Percentiles rank a stretch among this genome's conserved stretches.
Evolutionary conservation across 2,329 filamentous ascomycete genomes (phyloP).

Genomic region (Emergomyces pasteurianus): DNA sequence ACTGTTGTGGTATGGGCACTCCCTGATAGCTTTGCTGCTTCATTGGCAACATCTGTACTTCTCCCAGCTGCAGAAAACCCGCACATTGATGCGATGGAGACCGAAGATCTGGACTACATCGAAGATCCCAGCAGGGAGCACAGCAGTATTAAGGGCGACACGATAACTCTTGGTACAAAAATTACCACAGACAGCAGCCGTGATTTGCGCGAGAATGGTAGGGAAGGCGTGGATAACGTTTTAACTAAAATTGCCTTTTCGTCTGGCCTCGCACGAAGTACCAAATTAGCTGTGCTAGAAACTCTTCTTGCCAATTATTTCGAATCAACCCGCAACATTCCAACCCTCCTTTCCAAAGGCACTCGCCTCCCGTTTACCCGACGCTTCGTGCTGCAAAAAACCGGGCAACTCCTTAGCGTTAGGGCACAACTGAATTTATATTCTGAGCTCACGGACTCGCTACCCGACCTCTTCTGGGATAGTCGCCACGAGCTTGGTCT

Average conservation of each 20-base stretch:
- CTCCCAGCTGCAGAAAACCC: conserved; percentile 64
- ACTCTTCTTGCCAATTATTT: conserved; percentile 73
- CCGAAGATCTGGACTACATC: conserved; percentile 79
- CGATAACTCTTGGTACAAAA: conserved; percentile 78
- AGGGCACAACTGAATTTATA: conserved; percentile 93
- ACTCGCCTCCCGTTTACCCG: conserved; percentile 53
- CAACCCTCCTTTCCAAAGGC: conserved; percentile 60
- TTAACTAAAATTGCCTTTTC: conserved; percentile 95
- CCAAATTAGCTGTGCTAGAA: conserved; percentile 87
- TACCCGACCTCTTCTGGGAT: conserved; percentile 97
- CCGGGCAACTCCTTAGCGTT: conserved; percentile 78
- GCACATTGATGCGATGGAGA: conserved; percentile 61
- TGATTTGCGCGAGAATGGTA: conserved; percentile 13
- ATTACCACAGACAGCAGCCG: conserved; percentile 19
- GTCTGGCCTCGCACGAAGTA: conserved; percentile 80
- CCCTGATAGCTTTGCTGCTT: conserved; percentile 58
- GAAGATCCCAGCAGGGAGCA: conserved; percentile 61
- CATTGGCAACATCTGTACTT: conserved; percentile 58
- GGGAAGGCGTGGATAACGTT: conserved; percentile 46
- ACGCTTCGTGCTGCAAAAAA: conserved; percentile 80
- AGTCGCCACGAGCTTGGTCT: conserved; percentile 75
- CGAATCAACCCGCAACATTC: conserved; percentile 71
- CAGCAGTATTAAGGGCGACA: conserved; percentile 72
- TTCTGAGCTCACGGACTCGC: conserved; percentile 85
- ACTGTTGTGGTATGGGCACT: conserved; percentile 89